Base-by-base conservation (phyloP, 1,284 basidiomycete genomes). In the Salmacisia buchloeana region DNA sequence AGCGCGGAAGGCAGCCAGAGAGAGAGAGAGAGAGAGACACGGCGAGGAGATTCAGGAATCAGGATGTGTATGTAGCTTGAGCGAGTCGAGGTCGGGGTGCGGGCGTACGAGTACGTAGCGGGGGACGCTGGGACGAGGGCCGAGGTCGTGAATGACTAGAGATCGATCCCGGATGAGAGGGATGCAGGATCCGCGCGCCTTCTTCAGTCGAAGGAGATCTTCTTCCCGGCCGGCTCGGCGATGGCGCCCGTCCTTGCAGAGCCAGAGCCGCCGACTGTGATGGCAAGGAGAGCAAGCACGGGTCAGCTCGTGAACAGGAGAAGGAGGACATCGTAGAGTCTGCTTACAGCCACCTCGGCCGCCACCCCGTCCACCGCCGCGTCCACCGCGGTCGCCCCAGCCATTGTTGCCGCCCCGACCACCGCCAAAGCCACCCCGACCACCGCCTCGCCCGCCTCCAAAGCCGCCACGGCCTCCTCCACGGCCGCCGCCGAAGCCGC, bases 141-240 rank as follows among this genome's bases (percentile, higher is more conserved):
- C n/a, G n/a, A n/a, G n/a, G 15, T 43, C 39, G 39, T 18, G 39
- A n/a, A 43, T n/a, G n/a, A n/a, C n/a, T n/a, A n/a, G n/a, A n/a
- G n/a, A n/a, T n/a, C n/a, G n/a, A n/a, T n/a, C n/a, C n/a, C n/a
- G n/a, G n/a, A n/a, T 38, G 36, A 38, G 36, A 38, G 36, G 18
- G 36, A 38, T 38, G 9, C 36, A 38, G 36, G 10, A 38, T 38
- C 10, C 9, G 31, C 39, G 21, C n/a, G 10, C 59, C 29, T 21
- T 41, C 15, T n/a, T 60, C 67, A 72, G 61, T 83, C 84, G 76
- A 94, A 94, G 21, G 86, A 89, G 66, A 85, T 88, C 84, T 93
- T 94, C 82, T 85, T 89, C 72, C 93, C 93, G 73, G 88, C 86
- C 63, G 86, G 86, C 34, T 84, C 80, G 62, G 87, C 82, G 74